Evolutionary conservation across 2,329 filamentous ascomycete species (phyloP).

Genomic region (Alternaria gaisen): DNA sequence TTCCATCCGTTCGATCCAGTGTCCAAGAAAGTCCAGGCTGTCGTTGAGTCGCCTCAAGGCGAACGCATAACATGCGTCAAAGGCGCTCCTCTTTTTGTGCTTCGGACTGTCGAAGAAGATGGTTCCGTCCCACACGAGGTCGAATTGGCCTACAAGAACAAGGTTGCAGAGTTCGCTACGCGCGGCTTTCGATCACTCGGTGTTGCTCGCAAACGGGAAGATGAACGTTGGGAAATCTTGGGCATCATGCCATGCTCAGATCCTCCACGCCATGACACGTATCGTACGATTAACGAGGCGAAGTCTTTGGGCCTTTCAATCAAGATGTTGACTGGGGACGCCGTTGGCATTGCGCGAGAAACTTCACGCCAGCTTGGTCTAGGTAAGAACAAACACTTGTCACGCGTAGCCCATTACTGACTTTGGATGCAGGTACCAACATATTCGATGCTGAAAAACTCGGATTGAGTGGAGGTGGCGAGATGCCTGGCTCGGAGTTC

Average conservation of each 20-base stretch:
- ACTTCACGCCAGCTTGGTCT: conserved; percentile 91
- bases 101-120: conserved; percentile 87
- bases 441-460: conserved; percentile 94
- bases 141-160: conserved; percentile 88
- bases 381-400: conserved; percentile 44
- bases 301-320: conserved; percentile 87
- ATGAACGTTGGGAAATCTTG: conserved; percentile 86
- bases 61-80: conserved; percentile 90
- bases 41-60: conserved; percentile 83
- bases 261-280: conserved; percentile 89
- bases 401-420: background rate
- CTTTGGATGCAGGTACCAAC: conserved; percentile 69
- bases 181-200: conserved; percentile 94
- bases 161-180: conserved; percentile 88
- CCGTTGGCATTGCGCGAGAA: conserved; percentile 90
- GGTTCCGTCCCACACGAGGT: conserved; percentile 79
- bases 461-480: conserved; percentile 86
- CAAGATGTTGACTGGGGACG: conserved; percentile 96
- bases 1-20: conserved; percentile 92
- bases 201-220: conserved; percentile 87
- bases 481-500: conserved; percentile 92
- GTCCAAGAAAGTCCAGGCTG: conserved; percentile 88
- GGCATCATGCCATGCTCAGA: conserved; percentile 96
- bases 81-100: conserved; percentile 86
- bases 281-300: conserved; percentile 88